Evolutionary conservation across 1,139 yeast species (phyloP).

Genomic region (Maudiozyma humilis): DNA sequence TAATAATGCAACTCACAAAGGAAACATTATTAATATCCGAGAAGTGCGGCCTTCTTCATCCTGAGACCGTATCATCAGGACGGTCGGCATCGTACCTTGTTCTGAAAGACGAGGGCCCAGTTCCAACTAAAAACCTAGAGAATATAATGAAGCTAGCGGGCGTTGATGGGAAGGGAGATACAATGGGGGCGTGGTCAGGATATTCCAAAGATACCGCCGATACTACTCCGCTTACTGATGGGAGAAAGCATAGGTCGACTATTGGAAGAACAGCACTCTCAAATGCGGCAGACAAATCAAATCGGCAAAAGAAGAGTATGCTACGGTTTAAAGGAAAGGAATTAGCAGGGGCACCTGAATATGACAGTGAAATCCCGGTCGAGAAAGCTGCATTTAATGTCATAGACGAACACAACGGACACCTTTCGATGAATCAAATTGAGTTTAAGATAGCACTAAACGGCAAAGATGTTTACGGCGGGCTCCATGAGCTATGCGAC

Average conservation of each 20-base stretch:
- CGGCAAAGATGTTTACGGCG: conserved; percentile 80
- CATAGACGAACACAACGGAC: no score
- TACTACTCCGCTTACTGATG: conserved; percentile 46
- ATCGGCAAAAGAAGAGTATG: conserved; percentile 36
- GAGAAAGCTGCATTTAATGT: conserved; percentile 18
- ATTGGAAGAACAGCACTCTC: conserved; percentile 20
- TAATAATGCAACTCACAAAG: conserved; percentile 54
- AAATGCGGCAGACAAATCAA: conserved; percentile 8
- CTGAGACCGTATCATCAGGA: neutral
- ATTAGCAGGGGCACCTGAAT: conserved; percentile 21
- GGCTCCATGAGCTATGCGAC: conserved; percentile 65
- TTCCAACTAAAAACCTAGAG: conserved; percentile 42
- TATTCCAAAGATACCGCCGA: conserved; percentile 64
- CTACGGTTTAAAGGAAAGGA: conserved; percentile 50
- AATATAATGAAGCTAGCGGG: conserved; percentile 43
- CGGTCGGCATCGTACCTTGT: neutral
- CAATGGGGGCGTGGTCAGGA: conserved; percentile 62
- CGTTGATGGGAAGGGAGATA: conserved; percentile 47
- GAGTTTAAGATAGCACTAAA: no score
- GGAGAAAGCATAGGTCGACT: conserved; percentile 15
- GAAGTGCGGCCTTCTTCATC: conserved; percentile 27
- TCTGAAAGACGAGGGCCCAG: conserved; percentile 32
- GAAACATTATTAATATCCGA: conserved; percentile 37
- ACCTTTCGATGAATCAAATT: no score
- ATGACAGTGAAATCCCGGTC: conserved; percentile 12